A percentile compares a stretch with the other conserved stretches of the same genome.
Conservation (phyloP, 1,284 basidiomycete species). For the Tilletia setariae region DNA sequence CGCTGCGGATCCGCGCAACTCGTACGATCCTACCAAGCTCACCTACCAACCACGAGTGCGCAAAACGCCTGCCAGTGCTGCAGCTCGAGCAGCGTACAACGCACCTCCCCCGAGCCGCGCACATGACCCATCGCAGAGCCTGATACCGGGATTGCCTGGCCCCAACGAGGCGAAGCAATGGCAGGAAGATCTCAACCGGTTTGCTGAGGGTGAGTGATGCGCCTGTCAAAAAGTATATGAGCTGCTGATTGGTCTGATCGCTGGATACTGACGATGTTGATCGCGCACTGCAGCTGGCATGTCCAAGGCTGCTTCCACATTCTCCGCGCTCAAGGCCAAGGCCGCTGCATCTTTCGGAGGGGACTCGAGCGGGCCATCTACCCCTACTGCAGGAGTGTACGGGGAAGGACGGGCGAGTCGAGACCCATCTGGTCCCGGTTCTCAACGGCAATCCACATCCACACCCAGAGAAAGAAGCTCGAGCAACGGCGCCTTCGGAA, state of each 20-base stretch:
- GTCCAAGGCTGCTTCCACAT: constrained; percentile 38
- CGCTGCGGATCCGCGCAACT: constrained; percentile 15
- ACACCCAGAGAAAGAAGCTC: neutral
- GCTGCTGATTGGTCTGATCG: too few relatives aligned
- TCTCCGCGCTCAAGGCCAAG: constrained; percentile 35
- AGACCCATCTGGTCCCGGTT: neutral
- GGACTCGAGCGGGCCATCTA: neutral
- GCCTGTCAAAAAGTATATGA: too few relatives aligned
- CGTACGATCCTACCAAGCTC: constrained; percentile 39
- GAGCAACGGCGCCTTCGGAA: neutral
- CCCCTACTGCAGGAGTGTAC: neutral
- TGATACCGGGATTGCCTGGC: constrained; percentile 36
- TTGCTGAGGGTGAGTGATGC: constrained; percentile 30
- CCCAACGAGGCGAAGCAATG: constrained; percentile 43
- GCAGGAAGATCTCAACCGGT: constrained; percentile 44
- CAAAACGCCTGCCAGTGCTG: constrained; percentile 1
- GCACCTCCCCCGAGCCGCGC: constrained; percentile 13
- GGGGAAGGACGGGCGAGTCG: neutral
- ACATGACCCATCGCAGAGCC: constrained; percentile 22
- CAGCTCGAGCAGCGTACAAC: constrained; percentile 16
- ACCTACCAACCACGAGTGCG: constrained; percentile 40
- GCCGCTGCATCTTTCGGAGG: constrained; percentile 32
- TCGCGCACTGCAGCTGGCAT: constrained; percentile 21
- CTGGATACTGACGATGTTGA: neutral
- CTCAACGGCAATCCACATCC: neutral